A percentile compares a stretch with the other conserved stretches of the same genome.
Conservation (phyloP, 2,329 filamentous ascomycete genomes). For the Colletotrichum camelliae region DNA sequence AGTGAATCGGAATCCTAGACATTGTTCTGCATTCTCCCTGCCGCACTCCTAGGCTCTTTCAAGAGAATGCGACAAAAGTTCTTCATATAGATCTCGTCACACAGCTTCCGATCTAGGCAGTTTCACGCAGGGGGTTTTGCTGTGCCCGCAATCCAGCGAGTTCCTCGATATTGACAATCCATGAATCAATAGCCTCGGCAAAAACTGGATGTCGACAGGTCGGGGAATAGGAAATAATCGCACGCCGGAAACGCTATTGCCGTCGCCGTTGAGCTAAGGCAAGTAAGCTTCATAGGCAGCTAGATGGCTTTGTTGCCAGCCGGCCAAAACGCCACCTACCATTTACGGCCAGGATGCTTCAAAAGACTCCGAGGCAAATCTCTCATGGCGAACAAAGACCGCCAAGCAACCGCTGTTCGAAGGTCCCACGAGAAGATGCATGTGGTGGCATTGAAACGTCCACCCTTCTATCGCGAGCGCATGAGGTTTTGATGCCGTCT, state of each 20-base stretch:
- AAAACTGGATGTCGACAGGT: fast-evolving
- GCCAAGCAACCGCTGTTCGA: not conserved
- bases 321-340: not conserved
- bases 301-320: not conserved
- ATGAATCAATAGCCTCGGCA: not conserved
- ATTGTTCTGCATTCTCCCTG: not conserved
- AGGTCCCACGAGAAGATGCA: no score
- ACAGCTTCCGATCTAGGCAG: fast-evolving
- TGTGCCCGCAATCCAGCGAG: not conserved
- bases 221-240: not conserved
- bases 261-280: not conserved
- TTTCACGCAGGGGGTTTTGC: not conserved
- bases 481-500: not conserved
- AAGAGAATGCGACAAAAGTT: not conserved
- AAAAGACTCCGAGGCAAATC: not conserved
- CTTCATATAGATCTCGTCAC: not conserved
- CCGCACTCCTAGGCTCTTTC: not conserved
- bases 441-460: not conserved
- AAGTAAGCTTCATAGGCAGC: not conserved
- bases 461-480: not conserved
- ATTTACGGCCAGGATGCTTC: not conserved
- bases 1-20: not conserved
- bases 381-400: not conserved
- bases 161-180: not conserved
- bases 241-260: not conserved